These are phyloP conservation scores for Inonotus obliquus DNA, from an alignment of 1,284 basidiomycete genomes.

Conservation along the genomic window DNA sequence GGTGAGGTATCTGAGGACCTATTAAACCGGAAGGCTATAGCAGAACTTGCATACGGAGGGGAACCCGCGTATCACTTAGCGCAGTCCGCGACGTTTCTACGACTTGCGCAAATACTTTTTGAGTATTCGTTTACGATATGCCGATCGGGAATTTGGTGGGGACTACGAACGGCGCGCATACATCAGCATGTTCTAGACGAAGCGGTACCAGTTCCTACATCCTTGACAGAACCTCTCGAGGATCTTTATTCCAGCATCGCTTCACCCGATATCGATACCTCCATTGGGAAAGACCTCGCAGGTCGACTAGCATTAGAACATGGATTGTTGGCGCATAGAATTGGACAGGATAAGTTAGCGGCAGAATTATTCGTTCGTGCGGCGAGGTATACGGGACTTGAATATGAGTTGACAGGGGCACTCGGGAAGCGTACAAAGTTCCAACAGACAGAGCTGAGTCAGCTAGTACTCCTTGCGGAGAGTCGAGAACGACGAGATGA, in stretches of 20 bases:
- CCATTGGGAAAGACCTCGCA: conserved; percentile 53
- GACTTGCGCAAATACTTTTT: conserved; percentile 73
- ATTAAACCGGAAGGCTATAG: conserved; percentile 66
- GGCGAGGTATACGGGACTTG: conserved; percentile 71
- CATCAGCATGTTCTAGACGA: conserved; percentile 89
- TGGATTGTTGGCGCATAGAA: conserved; percentile 74
- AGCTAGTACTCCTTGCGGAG: conserved; percentile 92
- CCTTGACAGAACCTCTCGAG: conserved; percentile 45
- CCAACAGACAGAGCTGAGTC: conserved; percentile 81
- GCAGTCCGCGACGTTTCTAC: conserved; percentile 65
- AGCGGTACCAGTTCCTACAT: conserved; percentile 57
- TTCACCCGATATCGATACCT: conserved; percentile 6
- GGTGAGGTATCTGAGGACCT: conserved; percentile 32
- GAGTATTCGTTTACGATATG: conserved; percentile 44
- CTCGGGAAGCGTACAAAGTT: conserved; percentile 94
- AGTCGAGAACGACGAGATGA: conserved; percentile 48
- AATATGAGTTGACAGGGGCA: conserved; percentile 91
- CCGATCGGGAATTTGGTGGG: conserved; percentile 70
- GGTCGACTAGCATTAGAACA: conserved; percentile 76
- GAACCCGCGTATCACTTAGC: conserved; percentile 97
- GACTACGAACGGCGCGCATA: conserved; percentile 65
- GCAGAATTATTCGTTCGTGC: conserved; percentile 79
- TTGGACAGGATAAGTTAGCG: conserved; percentile 75
- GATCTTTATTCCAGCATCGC: conserved; percentile 40
- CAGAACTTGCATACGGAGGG: conserved; percentile 79